phyloP scores from a whole-genome alignment of 2,329 filamentous ascomycete genomes.

The Epichloe sp. region DNA sequence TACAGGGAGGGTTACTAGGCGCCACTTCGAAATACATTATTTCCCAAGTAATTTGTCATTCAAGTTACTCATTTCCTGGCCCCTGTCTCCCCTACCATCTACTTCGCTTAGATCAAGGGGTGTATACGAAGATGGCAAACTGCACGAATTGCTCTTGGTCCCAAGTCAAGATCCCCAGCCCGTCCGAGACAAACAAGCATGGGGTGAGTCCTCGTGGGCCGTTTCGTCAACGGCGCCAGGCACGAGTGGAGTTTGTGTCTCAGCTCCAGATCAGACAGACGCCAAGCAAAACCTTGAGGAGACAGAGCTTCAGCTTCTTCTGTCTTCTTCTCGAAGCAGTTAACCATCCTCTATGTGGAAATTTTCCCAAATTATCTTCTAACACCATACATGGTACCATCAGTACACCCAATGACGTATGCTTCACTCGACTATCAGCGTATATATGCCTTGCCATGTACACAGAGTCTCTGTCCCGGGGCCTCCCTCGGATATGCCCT shows the following conservation, averaged over 20 bases:
- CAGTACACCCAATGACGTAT: background rate
- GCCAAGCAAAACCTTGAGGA: too few relatives aligned
- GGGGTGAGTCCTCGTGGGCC: background rate
- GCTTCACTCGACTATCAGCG: background rate
- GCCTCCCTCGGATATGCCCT: background rate
- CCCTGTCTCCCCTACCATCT: too few relatives aligned
- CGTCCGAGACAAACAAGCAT: background rate
- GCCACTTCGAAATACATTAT: too few relatives aligned
- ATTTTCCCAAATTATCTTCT: background rate
- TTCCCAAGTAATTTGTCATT: too few relatives aligned
- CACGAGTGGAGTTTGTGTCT: constrained; percentile 1
- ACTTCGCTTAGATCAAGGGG: too few relatives aligned
- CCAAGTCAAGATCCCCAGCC: too few relatives aligned
- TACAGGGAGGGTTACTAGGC: too few relatives aligned
- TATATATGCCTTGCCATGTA: background rate
- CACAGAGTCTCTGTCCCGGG: background rate
- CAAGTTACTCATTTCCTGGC: too few relatives aligned
- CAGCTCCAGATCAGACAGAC: background rate
- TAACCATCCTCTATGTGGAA: background rate
- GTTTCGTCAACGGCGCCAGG: background rate
- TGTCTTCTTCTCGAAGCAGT: background rate
- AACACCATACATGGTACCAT: background rate
- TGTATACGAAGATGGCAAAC: too few relatives aligned
- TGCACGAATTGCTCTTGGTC: too few relatives aligned
- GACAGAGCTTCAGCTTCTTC: background rate